Conservation (phyloP, 192 early-diverging fungal species). For the Coemansia sp. region DNA sequence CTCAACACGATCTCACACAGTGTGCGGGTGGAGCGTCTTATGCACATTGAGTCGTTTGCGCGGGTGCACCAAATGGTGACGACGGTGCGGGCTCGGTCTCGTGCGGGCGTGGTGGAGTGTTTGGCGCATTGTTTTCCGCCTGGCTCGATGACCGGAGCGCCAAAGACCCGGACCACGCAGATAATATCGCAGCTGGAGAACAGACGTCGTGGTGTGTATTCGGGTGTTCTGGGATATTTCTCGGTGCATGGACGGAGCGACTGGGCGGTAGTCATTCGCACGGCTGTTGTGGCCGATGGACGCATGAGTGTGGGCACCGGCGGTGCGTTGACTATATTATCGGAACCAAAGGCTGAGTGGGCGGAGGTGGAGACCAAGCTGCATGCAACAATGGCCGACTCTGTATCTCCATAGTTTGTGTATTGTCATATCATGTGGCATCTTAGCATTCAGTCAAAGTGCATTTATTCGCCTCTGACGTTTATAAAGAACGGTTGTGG, state of each 20-base stretch:
- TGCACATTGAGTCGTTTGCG: conserved; percentile 86
- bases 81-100: conserved; percentile 69
- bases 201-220: conserved; percentile 74
- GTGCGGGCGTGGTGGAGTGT: conserved; percentile 63
- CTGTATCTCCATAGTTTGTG: too few species aligned
- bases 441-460: too few species aligned
- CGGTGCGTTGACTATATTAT: conserved; percentile 88
- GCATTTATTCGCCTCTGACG: too few species aligned
- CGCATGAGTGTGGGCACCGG: conserved; percentile 83
- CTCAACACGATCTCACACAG: conserved; percentile 62
- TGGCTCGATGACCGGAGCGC: conserved; percentile 97
- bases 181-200: conserved; percentile 73
- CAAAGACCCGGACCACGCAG: conserved; percentile 81
- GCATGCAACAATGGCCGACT: conserved; percentile 7
- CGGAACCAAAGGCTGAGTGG: conserved; percentile 82
- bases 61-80: conserved; percentile 92
- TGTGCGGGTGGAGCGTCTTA: conserved; percentile 77
- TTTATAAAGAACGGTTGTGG: too few species aligned
- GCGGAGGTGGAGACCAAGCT: conserved; percentile 82
- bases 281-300: conserved; percentile 59
- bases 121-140: conserved; percentile 84
- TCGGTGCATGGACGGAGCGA: conserved; percentile 60
- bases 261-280: conserved; percentile 90
- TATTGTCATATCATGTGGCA: too few species aligned
- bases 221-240: conserved; percentile 87